Evolutionary conservation across 176 grass and related monocot genomes (phyloP).

Genomic region (Oryza glaberrima): DNA sequence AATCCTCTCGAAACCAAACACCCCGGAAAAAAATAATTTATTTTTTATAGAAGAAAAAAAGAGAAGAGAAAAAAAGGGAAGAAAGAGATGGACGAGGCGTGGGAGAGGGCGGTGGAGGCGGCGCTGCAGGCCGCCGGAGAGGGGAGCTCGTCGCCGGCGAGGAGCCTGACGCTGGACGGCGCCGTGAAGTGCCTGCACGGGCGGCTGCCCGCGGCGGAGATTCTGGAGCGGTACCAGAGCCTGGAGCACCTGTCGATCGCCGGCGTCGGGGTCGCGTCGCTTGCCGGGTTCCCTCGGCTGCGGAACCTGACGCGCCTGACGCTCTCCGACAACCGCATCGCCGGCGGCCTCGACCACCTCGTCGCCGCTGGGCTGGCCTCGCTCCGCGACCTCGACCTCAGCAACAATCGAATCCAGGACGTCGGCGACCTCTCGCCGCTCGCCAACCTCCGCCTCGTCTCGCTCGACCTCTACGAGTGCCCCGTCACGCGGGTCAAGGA

Average conservation of each 20-base stretch:
- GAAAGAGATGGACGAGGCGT: conserved; percentile 78
- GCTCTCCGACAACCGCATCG: conserved; percentile 95
- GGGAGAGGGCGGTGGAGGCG: conserved; percentile 94
- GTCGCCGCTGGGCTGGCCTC: conserved; percentile 74
- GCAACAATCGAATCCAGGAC: conserved; percentile 89
- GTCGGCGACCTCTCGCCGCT: conserved; percentile 83
- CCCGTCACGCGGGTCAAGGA: conserved; percentile 86
- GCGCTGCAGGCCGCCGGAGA: conserved; percentile 64
- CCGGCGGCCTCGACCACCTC: conserved; percentile 82
- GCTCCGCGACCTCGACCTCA: conserved; percentile 88
- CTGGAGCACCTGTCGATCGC: conserved; percentile 94
- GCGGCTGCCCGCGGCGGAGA: conserved; percentile 66
- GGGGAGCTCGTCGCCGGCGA: conserved; percentile 60
- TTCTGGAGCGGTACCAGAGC: conserved; percentile 82
- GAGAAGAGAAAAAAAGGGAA: background rate
- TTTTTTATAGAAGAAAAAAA: background rate
- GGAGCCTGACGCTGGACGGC: conserved; percentile 86
- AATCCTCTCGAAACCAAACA: conserved; percentile 42
- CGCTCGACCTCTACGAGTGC: conserved; percentile 94
- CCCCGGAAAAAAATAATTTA: conserved; percentile 15
- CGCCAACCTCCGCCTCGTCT: conserved; percentile 73
- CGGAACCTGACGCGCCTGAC: conserved; percentile 80
- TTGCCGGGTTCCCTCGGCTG: conserved; percentile 80
- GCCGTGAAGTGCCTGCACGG: conserved; percentile 91
- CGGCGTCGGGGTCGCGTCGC: conserved; percentile 73